A percentile compares a stretch with the other conserved stretches of the same genome.
Conservation (phyloP, 2,329 filamentous ascomycete genomes). For the Cladosporium cucumerinum region DNA sequence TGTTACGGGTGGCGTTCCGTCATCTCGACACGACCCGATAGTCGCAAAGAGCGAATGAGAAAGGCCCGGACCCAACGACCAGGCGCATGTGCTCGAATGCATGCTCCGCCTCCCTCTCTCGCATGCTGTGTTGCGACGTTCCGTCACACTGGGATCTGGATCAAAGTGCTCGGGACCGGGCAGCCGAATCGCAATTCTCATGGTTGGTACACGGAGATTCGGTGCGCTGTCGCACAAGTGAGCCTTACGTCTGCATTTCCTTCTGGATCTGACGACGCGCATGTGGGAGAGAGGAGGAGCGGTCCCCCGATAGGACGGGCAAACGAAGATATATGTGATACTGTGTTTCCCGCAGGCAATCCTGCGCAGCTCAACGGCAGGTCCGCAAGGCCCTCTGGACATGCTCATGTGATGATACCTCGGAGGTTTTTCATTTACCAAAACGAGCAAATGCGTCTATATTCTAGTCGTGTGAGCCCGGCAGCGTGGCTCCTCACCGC, state of each 20-base stretch:
- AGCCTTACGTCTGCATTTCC: constrained; percentile 11
- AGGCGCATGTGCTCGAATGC: constrained; percentile 14
- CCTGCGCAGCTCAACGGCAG: constrained; percentile 5
- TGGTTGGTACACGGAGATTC: constrained; percentile 12
- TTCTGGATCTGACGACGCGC: constrained; percentile 13
- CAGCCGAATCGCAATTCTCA: constrained; percentile 7
- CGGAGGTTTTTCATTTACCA: neutral
- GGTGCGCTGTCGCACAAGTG: constrained; percentile 13
- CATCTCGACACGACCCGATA: constrained; percentile 1
- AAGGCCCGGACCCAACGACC: constrained; percentile 10
- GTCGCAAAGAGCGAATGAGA: neutral
- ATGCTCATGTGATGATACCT: constrained; percentile 12
- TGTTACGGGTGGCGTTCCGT: constrained; percentile 5
- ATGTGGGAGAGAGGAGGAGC: neutral
- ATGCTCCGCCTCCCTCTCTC: constrained; percentile 5
- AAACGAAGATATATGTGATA: constrained; percentile 8
- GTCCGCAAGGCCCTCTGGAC: constrained; percentile 1
- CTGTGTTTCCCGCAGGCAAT: neutral
- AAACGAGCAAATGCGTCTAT: constrained; percentile 15
- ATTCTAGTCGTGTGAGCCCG: neutral
- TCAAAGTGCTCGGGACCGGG: neutral
- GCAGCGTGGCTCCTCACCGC: constrained; percentile 10
- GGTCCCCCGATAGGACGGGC: constrained; percentile 10
- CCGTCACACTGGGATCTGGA: neutral
- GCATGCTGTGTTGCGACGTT: constrained; percentile 12